Evolutionary conservation across 352 stramenopile species (phyloP).

Genomic region (Phytopythium ostracodes): DNA sequence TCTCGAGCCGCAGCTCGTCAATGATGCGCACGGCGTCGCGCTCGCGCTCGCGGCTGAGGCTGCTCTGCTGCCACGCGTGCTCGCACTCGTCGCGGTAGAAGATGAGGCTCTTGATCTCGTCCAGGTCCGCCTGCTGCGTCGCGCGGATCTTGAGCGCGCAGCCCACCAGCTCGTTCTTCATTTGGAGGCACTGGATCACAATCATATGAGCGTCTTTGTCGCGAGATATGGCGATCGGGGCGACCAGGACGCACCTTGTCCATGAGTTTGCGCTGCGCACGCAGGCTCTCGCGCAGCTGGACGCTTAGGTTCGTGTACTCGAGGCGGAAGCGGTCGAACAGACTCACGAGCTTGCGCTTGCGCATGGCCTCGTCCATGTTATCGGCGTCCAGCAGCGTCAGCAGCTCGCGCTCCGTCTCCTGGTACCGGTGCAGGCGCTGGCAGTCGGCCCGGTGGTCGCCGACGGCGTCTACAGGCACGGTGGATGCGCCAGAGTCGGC

Average conservation of each 20-base stretch:
- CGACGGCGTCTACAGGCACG: not conserved
- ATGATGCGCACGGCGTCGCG: conserved; percentile 62
- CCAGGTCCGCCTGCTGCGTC: conserved; percentile 53
- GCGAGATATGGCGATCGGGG: not conserved
- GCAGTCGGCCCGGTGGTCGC: conserved; percentile 19
- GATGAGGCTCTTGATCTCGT: conserved; percentile 64
- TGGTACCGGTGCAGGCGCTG: conserved; percentile 33
- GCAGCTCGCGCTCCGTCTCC: conserved; percentile 41
- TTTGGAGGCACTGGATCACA: conserved; percentile 53
- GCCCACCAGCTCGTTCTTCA: conserved; percentile 67
- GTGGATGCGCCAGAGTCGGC: not conserved
- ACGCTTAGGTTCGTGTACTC: conserved; percentile 61
- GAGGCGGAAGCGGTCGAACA: conserved; percentile 63
- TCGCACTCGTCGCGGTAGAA: conserved; percentile 80
- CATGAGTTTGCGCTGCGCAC: conserved; percentile 47
- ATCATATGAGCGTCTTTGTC: too few relatives aligned
- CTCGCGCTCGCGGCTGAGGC: conserved; percentile 53
- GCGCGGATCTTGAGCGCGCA: conserved; percentile 52
- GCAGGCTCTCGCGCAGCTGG: conserved; percentile 47
- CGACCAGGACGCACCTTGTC: conserved; percentile 34
- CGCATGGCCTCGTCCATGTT: conserved; percentile 40
- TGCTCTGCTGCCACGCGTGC: conserved; percentile 54
- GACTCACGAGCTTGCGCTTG: conserved; percentile 53
- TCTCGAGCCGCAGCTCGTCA: conserved; percentile 55
- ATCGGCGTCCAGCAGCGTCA: conserved; percentile 44